phyloP scores from a whole-genome alignment of 805 yeast species.

The Teunomyces cretensis region DNA sequence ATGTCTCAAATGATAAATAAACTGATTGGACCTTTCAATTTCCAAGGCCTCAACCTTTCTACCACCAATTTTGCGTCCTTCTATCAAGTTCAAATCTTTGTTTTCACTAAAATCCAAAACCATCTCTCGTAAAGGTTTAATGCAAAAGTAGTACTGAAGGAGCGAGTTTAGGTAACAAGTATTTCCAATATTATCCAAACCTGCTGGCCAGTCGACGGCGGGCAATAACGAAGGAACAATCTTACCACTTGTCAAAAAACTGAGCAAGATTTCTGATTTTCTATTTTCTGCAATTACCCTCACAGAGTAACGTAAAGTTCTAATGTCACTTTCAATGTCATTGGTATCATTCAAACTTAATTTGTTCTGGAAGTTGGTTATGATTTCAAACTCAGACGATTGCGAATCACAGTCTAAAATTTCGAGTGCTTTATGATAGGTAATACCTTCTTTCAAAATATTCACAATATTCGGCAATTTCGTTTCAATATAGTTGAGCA shows the following conservation, averaged over 20 bases:
- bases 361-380: slow-evolving; percentile 50
- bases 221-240: slow-evolving; percentile 60
- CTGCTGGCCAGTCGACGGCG: slow-evolving; percentile 79
- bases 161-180: slow-evolving; percentile 92
- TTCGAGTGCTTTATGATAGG: slow-evolving; percentile 41
- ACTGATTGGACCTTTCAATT: slow-evolving; percentile 77
- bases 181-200: slow-evolving; percentile 91
- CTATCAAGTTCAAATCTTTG: slow-evolving; percentile 11
- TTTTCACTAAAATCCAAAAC: slow-evolving; percentile 54
- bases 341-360: slow-evolving; percentile 19
- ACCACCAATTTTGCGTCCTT: slow-evolving; percentile 76
- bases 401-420: slow-evolving; percentile 48
- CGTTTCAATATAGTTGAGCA: slow-evolving; percentile 54
- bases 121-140: slow-evolving; percentile 73
- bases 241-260: slow-evolving; percentile 61
- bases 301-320: slow-evolving; percentile 57
- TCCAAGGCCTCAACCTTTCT: slow-evolving; percentile 77
- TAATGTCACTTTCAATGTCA: slow-evolving; percentile 47
- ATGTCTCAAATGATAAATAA: slow-evolving; percentile 67
- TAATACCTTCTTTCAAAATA: slow-evolving; percentile 22
- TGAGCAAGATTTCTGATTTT: slow-evolving; percentile 53
- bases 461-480: slow-evolving; percentile 34
- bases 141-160: slow-evolving; percentile 84
- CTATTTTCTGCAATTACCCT: slow-evolving; percentile 53
- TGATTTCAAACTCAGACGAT: slow-evolving; percentile 58